Conservation (phyloP, 2,329 filamentous ascomycete genomes). For the Cercospora janseana region DNA sequence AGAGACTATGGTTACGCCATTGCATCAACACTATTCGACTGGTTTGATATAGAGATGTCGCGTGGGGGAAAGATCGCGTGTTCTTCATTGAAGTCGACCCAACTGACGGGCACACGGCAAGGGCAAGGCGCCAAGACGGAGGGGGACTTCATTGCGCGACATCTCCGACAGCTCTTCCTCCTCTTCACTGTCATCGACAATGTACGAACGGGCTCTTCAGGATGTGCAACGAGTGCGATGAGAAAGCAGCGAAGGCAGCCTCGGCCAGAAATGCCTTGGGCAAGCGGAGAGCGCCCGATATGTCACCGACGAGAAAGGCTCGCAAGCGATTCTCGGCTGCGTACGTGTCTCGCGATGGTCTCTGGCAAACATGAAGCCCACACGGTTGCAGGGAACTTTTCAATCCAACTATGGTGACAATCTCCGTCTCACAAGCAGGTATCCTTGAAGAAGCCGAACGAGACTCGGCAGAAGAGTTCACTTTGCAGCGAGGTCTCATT, state of each 20-base stretch:
- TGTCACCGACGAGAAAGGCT: neutral
- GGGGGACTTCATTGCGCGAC: neutral
- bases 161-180: neutral
- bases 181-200: neutral
- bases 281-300: neutral
- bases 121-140: too few relatives aligned
- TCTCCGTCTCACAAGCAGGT: slow-evolving; percentile 3
- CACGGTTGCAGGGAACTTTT: slow-evolving; percentile 3
- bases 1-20: too few relatives aligned
- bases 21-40: too few relatives aligned
- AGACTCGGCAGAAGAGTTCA: neutral
- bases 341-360: neutral
- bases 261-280: neutral
- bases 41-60: too few relatives aligned
- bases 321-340: neutral
- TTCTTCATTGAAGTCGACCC: too few relatives aligned
- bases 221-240: too few relatives aligned
- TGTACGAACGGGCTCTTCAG: neutral
- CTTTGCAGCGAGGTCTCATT: slow-evolving; percentile 13
- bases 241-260: neutral
- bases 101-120: too few relatives aligned
- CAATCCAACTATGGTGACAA: slow-evolving; percentile 4
- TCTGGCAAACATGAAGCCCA: neutral
- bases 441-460: neutral
- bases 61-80: too few relatives aligned